Evolutionary conservation across 192 early-diverging fungal species (phyloP), one percentile per base, ranked within the genome.

Genomic region (Linnemannia schmuckeri): DNA sequence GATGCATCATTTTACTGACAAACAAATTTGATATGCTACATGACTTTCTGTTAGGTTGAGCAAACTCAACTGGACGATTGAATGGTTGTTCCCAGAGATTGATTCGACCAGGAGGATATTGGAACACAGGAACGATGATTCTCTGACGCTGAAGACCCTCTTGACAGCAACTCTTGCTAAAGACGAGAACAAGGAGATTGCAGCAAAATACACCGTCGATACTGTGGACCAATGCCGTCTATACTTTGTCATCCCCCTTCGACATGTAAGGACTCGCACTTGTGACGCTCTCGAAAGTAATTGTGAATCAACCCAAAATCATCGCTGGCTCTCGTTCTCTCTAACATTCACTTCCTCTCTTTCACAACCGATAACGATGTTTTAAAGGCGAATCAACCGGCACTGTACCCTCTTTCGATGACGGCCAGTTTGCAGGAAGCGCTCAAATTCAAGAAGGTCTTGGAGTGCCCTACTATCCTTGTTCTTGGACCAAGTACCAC

Each of bases 381-480:
- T 72, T 75, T 17, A 63, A 83, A 61, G 66, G 90, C 91, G 6
- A 92, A 92, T 66, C 75, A 89, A 52, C 91, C 91, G 5, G 88
- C 86, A 22, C 79, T 91, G 22, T 90, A 88, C 80, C 88, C 73
- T 27, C 76, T 92, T 35, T 82, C 78, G 40, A 76, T 73, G 13
- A 33, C 30, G 1, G 80, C 89, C 75, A 87, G 88, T 15, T 77
- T 92, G 35, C 88, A 82, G 69, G 89, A 89, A 0, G 87, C 89
- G 75, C 84, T 92, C 10, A 81, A 80, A 40, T 88, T 89, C 72
- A 89, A 92, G 63, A 90, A 89, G 10, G 87, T 92, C 13, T 33
- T 91, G 27, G 91, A 92, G 73, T 92, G 89, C 70, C 91, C 91
- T 0, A 88, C 88, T 3, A 81, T 92, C 33, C 82, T 90, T 61